Evolutionary conservation across 2,329 filamentous ascomycete genomes (phyloP).

Genomic region (Onygenales sp.): DNA sequence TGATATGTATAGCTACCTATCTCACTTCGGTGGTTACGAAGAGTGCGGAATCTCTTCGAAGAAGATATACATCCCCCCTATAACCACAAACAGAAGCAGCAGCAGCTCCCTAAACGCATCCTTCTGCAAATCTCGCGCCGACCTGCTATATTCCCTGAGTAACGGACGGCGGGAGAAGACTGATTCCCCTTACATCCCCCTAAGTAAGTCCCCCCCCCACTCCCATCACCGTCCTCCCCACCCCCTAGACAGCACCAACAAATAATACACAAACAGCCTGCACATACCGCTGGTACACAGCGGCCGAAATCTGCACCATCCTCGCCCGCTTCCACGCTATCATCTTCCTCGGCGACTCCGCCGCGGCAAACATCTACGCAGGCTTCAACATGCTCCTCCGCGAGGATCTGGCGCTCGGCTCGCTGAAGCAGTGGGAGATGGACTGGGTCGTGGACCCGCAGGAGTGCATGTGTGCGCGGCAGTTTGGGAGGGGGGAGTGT

Average conservation of each 20-base stretch:
- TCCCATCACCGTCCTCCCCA: neutral
- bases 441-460: conserved; percentile 13
- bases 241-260: neutral
- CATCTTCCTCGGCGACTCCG: conserved; percentile 34
- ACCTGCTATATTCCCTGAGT: conserved; percentile 32
- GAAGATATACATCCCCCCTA: conserved; percentile 25
- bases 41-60: conserved; percentile 27
- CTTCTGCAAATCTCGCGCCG: conserved; percentile 26
- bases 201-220: conserved; percentile 16
- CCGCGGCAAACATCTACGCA: conserved; percentile 32
- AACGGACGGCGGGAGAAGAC: conserved; percentile 33
- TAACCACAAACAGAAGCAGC: conserved; percentile 6
- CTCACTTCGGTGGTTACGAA: conserved; percentile 24
- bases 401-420: conserved; percentile 30
- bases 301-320: conserved; percentile 35
- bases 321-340: conserved; percentile 34
- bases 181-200: conserved; percentile 30
- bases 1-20: conserved; percentile 22
- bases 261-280: conserved; percentile 20
- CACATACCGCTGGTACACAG: conserved; percentile 35
- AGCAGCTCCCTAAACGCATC: conserved; percentile 9
- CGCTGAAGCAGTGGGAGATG: conserved; percentile 31
- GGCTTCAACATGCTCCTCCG: conserved; percentile 37
- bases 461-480: conserved; percentile 31
- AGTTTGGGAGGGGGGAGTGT: conserved; percentile 29